A percentile compares a stretch with the other conserved stretches of the same genome.
phyloP scores from a whole-genome alignment of 805 yeast genomes.

The Cyberlindnera americana region DNA sequence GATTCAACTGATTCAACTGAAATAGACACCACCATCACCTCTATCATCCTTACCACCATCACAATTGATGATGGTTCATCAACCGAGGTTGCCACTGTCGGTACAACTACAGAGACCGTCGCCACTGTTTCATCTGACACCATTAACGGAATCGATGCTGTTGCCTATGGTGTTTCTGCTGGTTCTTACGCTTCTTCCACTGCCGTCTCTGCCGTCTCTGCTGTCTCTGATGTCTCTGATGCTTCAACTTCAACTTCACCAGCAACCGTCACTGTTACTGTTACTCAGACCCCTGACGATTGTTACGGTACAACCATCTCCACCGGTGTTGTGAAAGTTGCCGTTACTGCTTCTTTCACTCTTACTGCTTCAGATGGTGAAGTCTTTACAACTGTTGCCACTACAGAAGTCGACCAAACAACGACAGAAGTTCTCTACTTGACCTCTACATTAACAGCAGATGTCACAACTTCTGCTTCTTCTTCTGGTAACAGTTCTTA shows the following conservation, averaged over 20 bases:
- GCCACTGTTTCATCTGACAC: constrained; percentile 9
- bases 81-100: constrained; percentile 31
- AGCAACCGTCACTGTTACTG: constrained; percentile 24
- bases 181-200: constrained; percentile 1
- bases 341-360: constrained; percentile 26
- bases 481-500: constrained; percentile 5
- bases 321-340: constrained; percentile 15
- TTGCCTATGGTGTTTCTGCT: constrained; percentile 8
- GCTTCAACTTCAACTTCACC: not conserved
- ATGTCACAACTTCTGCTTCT: constrained; percentile 5
- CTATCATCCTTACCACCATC: constrained; percentile 35
- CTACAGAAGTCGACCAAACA: constrained; percentile 27
- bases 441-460: constrained; percentile 19
- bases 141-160: not conserved
- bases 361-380: constrained; percentile 26
- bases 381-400: constrained; percentile 21
- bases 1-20: constrained; percentile 3
- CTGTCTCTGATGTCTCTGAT: constrained; percentile 1
- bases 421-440: constrained; percentile 18
- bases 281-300: constrained; percentile 22
- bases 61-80: constrained; percentile 33
- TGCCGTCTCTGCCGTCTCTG: constrained; percentile 2
- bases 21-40: constrained; percentile 40
- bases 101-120: constrained; percentile 21
- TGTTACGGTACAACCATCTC: constrained; percentile 16